These are phyloP conservation scores for Diplogelasinospora grovesii DNA, from an alignment of 495 filamentous ascomycete species.

Conservation along the genomic window DNA sequence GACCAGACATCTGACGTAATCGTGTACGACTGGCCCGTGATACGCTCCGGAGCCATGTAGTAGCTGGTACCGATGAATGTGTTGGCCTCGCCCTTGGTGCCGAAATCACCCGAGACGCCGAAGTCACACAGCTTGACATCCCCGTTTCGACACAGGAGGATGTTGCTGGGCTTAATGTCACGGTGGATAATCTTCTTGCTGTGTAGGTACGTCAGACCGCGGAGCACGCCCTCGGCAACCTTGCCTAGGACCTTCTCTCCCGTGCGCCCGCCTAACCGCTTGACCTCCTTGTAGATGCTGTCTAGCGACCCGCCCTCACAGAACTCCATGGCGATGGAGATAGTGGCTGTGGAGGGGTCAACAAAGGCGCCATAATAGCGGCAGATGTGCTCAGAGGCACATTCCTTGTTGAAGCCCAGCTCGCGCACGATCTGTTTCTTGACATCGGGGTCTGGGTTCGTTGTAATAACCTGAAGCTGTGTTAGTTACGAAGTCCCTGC, in stretches of 20 bases:
- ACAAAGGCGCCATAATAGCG: slow-evolving; percentile 95
- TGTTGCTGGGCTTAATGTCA: slow-evolving; percentile 98
- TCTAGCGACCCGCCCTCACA: slow-evolving; percentile 95
- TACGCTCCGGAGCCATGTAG: slow-evolving; percentile 98
- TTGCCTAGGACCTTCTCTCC: slow-evolving; percentile 99
- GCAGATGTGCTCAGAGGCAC: slow-evolving; percentile 88
- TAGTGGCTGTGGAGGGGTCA: slow-evolving; percentile 86
- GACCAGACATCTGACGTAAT: slow-evolving; percentile 99
- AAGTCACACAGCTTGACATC: slow-evolving; percentile 98
- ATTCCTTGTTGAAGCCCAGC: slow-evolving; percentile 94
- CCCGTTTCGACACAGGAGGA: slow-evolving; percentile 84
- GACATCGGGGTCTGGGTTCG: slow-evolving; percentile 93
- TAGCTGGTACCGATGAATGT: slow-evolving; percentile 98
- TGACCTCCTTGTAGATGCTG: slow-evolving; percentile 94
- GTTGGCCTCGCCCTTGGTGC: slow-evolving; percentile 96
- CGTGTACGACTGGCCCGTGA: slow-evolving; percentile 94
- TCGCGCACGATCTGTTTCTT: slow-evolving; percentile 97
- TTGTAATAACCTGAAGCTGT: slow-evolving; percentile 77
- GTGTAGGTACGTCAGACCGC: slow-evolving; percentile 94
- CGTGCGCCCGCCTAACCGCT: slow-evolving; percentile 85
- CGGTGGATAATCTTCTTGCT: slow-evolving; percentile 95
- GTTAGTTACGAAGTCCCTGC: slow-evolving; percentile 17
- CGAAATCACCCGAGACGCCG: slow-evolving; percentile 94
- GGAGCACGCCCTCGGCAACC: slow-evolving; percentile 90
- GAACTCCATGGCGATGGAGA: slow-evolving; percentile 98